phyloP scores from a whole-genome alignment of 257 asterid species.

The Dorcoceras hygrometricum region DNA sequence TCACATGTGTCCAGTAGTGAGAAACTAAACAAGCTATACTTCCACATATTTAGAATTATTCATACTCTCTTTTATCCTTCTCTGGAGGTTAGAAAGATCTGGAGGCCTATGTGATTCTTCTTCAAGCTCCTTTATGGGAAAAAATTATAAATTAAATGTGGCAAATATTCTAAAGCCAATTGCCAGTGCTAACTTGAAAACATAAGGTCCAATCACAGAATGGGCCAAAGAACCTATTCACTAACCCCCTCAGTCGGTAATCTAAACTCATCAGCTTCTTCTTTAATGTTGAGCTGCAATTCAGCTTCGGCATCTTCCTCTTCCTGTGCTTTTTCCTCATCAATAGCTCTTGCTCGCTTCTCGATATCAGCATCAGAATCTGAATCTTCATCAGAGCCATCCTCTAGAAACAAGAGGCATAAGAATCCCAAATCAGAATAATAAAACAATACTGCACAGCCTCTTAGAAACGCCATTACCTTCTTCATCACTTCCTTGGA shows the following conservation, averaged over 20 bases:
- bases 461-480: conserved; percentile 36
- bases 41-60: conserved; percentile 9
- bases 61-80: conserved; percentile 89
- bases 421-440: neutral
- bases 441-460: conserved; percentile 9
- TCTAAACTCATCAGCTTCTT: conserved; percentile 73
- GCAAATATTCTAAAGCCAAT: neutral
- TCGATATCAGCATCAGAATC: conserved; percentile 69
- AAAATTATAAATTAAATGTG: conserved; percentile 2
- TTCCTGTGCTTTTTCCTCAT: conserved; percentile 45
- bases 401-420: conserved; percentile 28
- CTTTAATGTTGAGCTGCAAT: conserved; percentile 52
- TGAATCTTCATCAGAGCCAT: conserved; percentile 39
- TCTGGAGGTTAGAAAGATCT: conserved; percentile 73
- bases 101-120: conserved; percentile 79
- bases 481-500: conserved; percentile 58
- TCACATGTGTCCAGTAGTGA: conserved; percentile 3
- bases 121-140: conserved; percentile 65
- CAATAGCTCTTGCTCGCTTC: conserved; percentile 48
- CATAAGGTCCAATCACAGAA: neutral
- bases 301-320: conserved; percentile 52
- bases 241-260: conserved; percentile 78
- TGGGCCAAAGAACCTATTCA: conserved; percentile 7
- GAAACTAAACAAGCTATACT: conserved; percentile 7
- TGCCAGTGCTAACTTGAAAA: neutral